Percentiles rank a stretch among this genome's conserved stretches.
phyloP scores from a whole-genome alignment of 2,329 filamentous ascomycete species.

The Penicillium olsonii region DNA sequence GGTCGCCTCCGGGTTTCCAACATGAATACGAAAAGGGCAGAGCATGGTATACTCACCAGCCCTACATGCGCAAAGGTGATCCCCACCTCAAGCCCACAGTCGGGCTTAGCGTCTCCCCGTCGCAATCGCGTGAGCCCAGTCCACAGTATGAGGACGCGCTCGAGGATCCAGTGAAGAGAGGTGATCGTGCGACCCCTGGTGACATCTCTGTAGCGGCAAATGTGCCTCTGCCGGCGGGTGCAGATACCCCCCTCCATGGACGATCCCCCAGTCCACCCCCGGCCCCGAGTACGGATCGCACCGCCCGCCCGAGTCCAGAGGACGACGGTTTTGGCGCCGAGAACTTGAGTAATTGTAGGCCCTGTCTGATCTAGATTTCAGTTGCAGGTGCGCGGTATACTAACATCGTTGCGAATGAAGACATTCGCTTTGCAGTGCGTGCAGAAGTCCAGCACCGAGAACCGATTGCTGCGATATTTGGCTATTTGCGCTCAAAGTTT shows the following conservation, averaged over 20 bases:
- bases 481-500: slow-evolving; percentile 62
- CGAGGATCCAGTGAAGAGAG: slow-evolving; percentile 40
- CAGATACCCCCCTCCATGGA: slow-evolving; percentile 59
- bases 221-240: slow-evolving; percentile 56
- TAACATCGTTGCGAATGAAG: slow-evolving; percentile 51
- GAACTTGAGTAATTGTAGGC: slow-evolving; percentile 55
- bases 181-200: slow-evolving; percentile 25
- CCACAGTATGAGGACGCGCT: slow-evolving; percentile 61
- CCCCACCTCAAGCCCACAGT: slow-evolving; percentile 42
- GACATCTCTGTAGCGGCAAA: slow-evolving; percentile 42
- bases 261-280: slow-evolving; percentile 58
- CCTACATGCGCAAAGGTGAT: slow-evolving; percentile 48
- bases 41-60: slow-evolving; percentile 55
- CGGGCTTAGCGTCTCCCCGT: slow-evolving; percentile 44
- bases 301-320: slow-evolving; percentile 26
- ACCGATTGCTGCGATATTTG: slow-evolving; percentile 73
- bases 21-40: slow-evolving; percentile 54
- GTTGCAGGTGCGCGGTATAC: slow-evolving; percentile 33
- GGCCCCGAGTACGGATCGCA: slow-evolving; percentile 28
- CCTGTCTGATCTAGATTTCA: slow-evolving; percentile 28
- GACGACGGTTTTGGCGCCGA: slow-evolving; percentile 41
- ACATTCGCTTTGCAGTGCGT: slow-evolving; percentile 83
- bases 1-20: slow-evolving; percentile 65
- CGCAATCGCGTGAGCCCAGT: slow-evolving; percentile 58
- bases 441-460: slow-evolving; percentile 88